phyloP scores from a whole-genome alignment of 176 grass and related monocot genomes.

The Bolboschoenus planiculmis region DNA sequence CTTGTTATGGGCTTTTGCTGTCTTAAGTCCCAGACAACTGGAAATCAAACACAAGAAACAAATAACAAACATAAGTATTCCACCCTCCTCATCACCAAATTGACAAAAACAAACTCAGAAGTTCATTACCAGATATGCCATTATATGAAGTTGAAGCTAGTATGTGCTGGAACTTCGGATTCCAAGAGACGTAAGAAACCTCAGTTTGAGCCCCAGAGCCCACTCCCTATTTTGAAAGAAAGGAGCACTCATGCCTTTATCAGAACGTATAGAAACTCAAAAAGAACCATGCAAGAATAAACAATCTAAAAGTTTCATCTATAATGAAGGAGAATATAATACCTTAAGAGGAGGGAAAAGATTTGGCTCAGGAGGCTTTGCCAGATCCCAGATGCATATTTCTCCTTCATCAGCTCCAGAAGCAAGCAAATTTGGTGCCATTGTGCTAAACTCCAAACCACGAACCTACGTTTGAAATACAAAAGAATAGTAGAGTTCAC shows the following conservation, averaged over 20 bases:
- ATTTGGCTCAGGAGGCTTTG: slow-evolving; percentile 56
- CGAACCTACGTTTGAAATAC: slow-evolving; percentile 46
- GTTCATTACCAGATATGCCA: slow-evolving; percentile 65
- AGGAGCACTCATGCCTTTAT: not conserved
- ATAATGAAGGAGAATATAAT: not conserved
- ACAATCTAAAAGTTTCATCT: not conserved
- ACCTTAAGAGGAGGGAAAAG: slow-evolving; percentile 83
- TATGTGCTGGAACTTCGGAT: slow-evolving; percentile 94
- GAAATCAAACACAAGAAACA: slow-evolving; percentile 11
- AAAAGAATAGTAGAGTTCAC: slow-evolving; percentile 13
- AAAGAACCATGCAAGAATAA: slow-evolving; percentile 5
- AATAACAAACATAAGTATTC: not conserved
- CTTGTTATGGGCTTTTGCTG: slow-evolving; percentile 79
- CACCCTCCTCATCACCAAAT: not conserved
- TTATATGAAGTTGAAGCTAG: slow-evolving; percentile 83
- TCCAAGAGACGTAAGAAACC: slow-evolving; percentile 91
- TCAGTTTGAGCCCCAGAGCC: slow-evolving; percentile 83
- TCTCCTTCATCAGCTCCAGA: slow-evolving; percentile 90
- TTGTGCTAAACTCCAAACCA: slow-evolving; percentile 77
- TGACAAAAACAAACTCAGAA: slow-evolving; percentile 18
- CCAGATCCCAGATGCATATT: slow-evolving; percentile 92
- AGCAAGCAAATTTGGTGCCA: slow-evolving; percentile 66
- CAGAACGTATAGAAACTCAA: slow-evolving; percentile 14
- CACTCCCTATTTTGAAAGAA: slow-evolving; percentile 55
- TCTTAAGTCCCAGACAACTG: slow-evolving; percentile 99